Base-by-base conservation (phyloP, 1,139 yeast genomes). In the Yamadazyma songkhlaensis region DNA sequence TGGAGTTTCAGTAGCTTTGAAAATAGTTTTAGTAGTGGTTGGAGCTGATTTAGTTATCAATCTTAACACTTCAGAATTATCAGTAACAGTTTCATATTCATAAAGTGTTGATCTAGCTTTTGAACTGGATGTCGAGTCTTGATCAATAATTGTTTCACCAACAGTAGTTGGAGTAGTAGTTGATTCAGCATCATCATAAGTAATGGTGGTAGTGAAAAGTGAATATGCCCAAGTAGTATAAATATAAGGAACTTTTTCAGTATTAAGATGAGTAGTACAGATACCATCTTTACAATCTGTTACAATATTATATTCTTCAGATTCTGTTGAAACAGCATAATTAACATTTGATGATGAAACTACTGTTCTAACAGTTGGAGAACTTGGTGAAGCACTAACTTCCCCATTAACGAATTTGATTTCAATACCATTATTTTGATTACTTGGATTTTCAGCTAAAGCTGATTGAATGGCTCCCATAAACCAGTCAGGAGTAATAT, bases 331-430 rank as follows among this genome's bases (percentile, higher is more conserved):
- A 5, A 38, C 42, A 13, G 40, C 32, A 34, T 38, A 40, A 21
- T 32, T 29, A 11, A 39, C 34, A 32, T 23, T 25, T 6, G 37
- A 34, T 9, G 43, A 27, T 9, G 39, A 35, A 21, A 36, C 31
- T 4, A 29, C n/a, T 5, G 41, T 38, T 34, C 25, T 9, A 3
- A n/a, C 10, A 10, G 25, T 22, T 10, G 33, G 34, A 7, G 11
- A 11, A 25, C 12, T 9, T 17, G 22, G 10, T 4, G 26, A n/a
- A 8, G 35, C 24, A 14, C 26, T 33, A 14, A 32, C 45, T 12
- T 46, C 48, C 11, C 45, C 67, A 38, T 65, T 60, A 4, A 62
- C 67, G 35, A 65, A 59, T 1, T 55, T 62, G 28, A 67, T 47
- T 14, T 58, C 55, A 29, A 67, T 64, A 13, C 73, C 73, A 3